Conservation (phyloP, 768 basidiomycete species). For the Rhodotorula paludigena region DNA sequence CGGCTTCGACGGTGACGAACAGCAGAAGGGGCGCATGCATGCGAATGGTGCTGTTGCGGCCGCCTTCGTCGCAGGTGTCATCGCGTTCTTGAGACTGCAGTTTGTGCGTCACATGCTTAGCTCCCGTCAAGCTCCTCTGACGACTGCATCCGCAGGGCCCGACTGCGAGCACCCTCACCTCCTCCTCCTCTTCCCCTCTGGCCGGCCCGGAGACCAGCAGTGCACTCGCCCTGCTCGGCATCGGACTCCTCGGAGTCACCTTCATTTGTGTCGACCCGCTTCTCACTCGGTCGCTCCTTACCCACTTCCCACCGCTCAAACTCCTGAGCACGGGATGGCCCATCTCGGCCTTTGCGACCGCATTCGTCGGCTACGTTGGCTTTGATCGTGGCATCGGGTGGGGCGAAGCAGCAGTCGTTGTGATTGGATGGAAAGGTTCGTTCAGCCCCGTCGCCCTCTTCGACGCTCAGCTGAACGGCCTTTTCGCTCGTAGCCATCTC, state of each 20-base stretch:
- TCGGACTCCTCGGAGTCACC: slow-evolving; percentile 29
- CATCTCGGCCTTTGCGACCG: slow-evolving; percentile 58
- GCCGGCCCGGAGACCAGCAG: not conserved
- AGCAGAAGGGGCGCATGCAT: slow-evolving; percentile 15
- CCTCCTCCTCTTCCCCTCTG: slow-evolving; percentile 6
- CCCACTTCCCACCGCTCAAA: slow-evolving; percentile 53
- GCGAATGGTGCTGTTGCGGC: not conserved
- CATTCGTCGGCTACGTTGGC: slow-evolving; percentile 59
- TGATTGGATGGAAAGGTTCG: slow-evolving; percentile 64
- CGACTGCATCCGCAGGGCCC: not conserved
- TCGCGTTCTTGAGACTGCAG: slow-evolving; percentile 4
- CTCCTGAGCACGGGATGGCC: slow-evolving; percentile 58
- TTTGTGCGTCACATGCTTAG: slow-evolving; percentile 13
- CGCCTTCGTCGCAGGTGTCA: not conserved
- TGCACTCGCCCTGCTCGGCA: not conserved
- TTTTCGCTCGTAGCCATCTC: slow-evolving; percentile 30
- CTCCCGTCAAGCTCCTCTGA: not conserved
- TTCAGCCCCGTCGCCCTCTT: not conserved
- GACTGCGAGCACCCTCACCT: not conserved
- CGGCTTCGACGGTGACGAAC: slow-evolving; percentile 12
- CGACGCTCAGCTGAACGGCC: not conserved
- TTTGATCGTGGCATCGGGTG: slow-evolving; percentile 57
- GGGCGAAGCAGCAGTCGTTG: slow-evolving; percentile 59
- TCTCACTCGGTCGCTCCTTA: slow-evolving; percentile 22
- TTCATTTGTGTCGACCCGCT: slow-evolving; percentile 37